Percentiles rank a stretch among this genome's conserved stretches.
Conservation (phyloP, 495 filamentous ascomycete species). For the Neurospora sp. region DNA sequence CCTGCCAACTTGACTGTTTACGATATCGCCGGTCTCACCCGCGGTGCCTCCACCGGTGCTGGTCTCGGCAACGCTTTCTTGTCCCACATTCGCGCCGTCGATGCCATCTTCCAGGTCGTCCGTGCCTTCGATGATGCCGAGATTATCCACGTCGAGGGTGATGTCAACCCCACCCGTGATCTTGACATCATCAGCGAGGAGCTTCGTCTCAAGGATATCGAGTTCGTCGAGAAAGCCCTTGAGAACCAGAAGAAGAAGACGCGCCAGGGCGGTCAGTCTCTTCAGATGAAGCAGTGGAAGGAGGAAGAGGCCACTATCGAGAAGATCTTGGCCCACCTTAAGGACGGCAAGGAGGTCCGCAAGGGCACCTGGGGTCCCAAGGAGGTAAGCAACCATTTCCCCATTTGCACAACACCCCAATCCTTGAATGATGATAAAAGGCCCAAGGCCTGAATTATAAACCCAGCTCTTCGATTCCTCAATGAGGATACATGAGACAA, state of each 20-base stretch:
- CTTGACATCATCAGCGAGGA: constrained; percentile 95
- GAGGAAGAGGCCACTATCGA: constrained; percentile 91
- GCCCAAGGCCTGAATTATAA: constrained; percentile 87
- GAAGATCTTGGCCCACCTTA: constrained; percentile 71
- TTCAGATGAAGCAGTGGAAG: constrained; percentile 96
- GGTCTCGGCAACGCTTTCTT: constrained; percentile 97
- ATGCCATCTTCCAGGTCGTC: constrained; percentile 99
- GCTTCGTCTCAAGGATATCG: constrained; percentile 95
- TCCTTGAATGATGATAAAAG: constrained; percentile 90
- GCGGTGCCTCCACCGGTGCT: constrained; percentile 92
- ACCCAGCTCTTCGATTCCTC: constrained; percentile 97
- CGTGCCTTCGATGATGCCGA: constrained; percentile 98
- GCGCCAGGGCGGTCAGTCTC: constrained; percentile 80
- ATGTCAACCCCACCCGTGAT: constrained; percentile 91
- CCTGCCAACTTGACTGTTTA: constrained; percentile 98
- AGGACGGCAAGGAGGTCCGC: constrained; percentile 84
- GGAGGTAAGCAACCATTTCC: constrained; percentile 61
- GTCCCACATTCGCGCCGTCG: constrained; percentile 97
- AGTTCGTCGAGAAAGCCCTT: constrained; percentile 92
- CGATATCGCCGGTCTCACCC: constrained; percentile 96
- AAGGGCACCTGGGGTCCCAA: constrained; percentile 84
- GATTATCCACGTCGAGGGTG: constrained; percentile 98
- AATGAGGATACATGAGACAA: constrained; percentile 56
- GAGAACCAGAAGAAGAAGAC: constrained; percentile 90
- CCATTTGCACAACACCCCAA: constrained; percentile 1